Evolutionary conservation across 805 yeast genomes (phyloP), one percentile per base, ranked within the genome.

Genomic region (Metschnikowia koreensis): DNA sequence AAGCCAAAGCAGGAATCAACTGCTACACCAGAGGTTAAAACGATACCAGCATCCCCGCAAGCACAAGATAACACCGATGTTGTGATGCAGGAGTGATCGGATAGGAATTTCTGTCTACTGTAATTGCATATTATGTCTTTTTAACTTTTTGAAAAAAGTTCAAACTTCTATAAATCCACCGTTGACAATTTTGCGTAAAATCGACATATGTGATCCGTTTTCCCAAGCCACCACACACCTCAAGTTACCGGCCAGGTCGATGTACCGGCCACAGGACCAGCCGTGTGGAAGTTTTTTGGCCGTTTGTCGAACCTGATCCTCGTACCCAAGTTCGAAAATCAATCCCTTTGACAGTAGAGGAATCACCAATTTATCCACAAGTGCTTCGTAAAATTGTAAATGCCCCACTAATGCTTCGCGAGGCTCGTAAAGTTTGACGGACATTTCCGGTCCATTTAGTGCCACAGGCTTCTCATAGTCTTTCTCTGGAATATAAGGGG

Each of bases 391-490:
- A 61, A 89, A 89, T 59, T 87, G 92, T 3, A 76, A 56, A 49
- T 85, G 84, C 0, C 97, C 98, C 2, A 87, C 67, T n/a, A 93
- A 71, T 0, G 98, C 98, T 15, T 81, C 63, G 27, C 64, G 60
- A 0, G 99, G 98, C 68, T 93, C 99, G 66, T 79, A 85, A 11
- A 67, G 38, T 38, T 78, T 69, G 0, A 93, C 98, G 0, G 96
- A 86, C 42, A 61, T 64, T 51, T 83, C 87, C 0, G 83, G 81
- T 3, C 81, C 83, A 38, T 66, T 63, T 8, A 10, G 44, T 1
- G 46, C 41, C 10, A 67, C 46, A 0, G 77, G 67, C 4, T 66
- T 60, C 9, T 54, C 54, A 60, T 79, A 79, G 44, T 84, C 83
- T 0, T 55, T 44, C 1, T 31, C 7, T 0, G 89, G 82, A 6